Base-by-base conservation (phyloP, 2,329 filamentous ascomycete genomes). In the Fusarium subtropicale region DNA sequence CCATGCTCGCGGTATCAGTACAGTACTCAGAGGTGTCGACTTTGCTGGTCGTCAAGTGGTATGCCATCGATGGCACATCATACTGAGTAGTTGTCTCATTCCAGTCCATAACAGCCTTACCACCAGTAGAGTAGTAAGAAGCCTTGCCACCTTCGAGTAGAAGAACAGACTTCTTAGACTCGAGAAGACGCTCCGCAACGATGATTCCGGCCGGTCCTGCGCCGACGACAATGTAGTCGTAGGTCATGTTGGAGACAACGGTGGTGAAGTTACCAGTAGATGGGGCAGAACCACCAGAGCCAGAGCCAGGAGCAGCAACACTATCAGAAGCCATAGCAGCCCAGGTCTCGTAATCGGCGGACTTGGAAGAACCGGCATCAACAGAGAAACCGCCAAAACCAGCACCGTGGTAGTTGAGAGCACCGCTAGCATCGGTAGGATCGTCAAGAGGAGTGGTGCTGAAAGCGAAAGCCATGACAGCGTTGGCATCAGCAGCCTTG, bases 21-120 rank as follows among this genome's bases (percentile, higher is more conserved):
- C 84, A 85, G 78, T 91, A 92, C 36, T 87, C 86, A 71, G 91
- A 88, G 30, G 88, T 89, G 6, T 82, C 81, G 0, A 20, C 12
- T 87, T 88, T 73, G 91, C 85, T 30, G 6, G 82, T 79, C 86
- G 88, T 91, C 69, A 92, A 91, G 78, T 91, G 83, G 76, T 92
- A 92, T 77, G 88, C 91, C 62, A 92, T 85, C 56, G 90, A 89
- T 0, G 90, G 90, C 7, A 92, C 86, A 73, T 92, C 90, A 71
- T 92, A 92, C 50, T 90, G 88, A 9, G 90, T 92, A 34, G 92
- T 76, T 38, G 88, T 87, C 20, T 85, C 79, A 18, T 88, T 83
- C 91, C 91, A 93, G 3, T 84, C 85, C 79, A 90, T 83, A 34
- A 80, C 86, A 11, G 90, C 89, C 31, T 88, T 86, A 81, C 89